Base-by-base conservation (phyloP, 2,329 filamentous ascomycete species). In the Phyllosticta paracitricarpa region DNA sequence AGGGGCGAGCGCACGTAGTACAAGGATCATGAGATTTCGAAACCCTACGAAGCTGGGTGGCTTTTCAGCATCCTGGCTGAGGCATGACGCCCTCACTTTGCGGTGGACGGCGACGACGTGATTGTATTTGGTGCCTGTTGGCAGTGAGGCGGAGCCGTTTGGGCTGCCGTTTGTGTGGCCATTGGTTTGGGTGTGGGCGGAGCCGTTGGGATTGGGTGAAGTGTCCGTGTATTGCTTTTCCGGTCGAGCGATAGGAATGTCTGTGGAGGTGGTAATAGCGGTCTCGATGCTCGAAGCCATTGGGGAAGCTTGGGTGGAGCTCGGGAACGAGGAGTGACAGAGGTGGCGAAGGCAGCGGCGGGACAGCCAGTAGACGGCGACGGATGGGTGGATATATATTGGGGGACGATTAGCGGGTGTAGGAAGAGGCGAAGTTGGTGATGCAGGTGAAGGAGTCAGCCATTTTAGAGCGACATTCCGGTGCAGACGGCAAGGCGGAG, bases 21-120 rank as follows among this genome's bases (percentile, higher is more conserved):
- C 90, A 69, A 97, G 87, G 51, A 96, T 89, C 90, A 97, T 96
- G 65, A 99, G 82, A 72, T 99, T 99, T 63, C 93, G 82, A 72
- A 99, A 97, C 0, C 94, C 94, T 17, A 96, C 77, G 71, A 97
- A 97, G 72, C 90, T 96, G 24, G 92, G 90, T 2, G 86, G 79
- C 10, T 78, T 78, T 54, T 83, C 76, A 1, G 90, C 84, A 72
- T 97, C 94, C 69, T 92, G 88, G 75, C 91, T 96, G 56, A 97
- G 80, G 68, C 89, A 91, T 25, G 93, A 96, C 7, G 88, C 84
- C 62, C 85, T 84, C 48, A 82, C 76, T 67, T 82, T 73, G 7
- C 86, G 85, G 75, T 99, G 94, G 40, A 95, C 85, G 33, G 92
- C 92, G 63, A 89, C 89, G 65, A 96, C 86, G 83, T 99, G 94